Base-by-base conservation (phyloP, 305 asterid species). In the Fraxinus xanthoxyloides region DNA sequence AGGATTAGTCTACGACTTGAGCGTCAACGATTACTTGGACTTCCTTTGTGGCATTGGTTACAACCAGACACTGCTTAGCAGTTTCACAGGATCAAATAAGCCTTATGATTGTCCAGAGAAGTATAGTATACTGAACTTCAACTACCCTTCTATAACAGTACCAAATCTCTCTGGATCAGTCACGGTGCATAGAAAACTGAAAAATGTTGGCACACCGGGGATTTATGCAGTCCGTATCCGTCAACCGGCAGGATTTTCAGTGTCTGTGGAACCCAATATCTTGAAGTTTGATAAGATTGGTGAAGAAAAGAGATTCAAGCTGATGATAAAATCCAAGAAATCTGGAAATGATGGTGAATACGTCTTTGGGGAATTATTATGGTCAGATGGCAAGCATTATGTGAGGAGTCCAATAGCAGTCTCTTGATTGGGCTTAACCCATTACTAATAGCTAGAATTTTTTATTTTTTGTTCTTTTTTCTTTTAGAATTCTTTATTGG, bases 1-100 rank as follows among this genome's bases (percentile, higher is more conserved):
- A 0, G 97, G 98, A 2, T 67, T 95, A 63, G 97, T 95, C 40
- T 95, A 95, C 85, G 97, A 92, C 85, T 23, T 93, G 85, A 74
- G 67, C n/a, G 32, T 73, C 0, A 34, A 69, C 3, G 97, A 92
- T 79, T 89, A 94, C 70, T 40, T 89, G 34, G 85, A 93, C 80
- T 92, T 93, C 88, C 90, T 94, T 0, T 94, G 98, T 48, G 88
- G 89, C 4, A 12, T 81, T 17, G 95, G 95, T n/a, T 92, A 92
- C 78, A 90, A 87, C 86, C 43, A 86, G 35, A 84, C 90, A 0
- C 0, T 8, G n/a, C 30, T 93, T 48, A 7, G 43, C 0, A 5
- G 0, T 1, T 82, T 92, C 30, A 6, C 95, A 0, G 80, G 63
- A 0, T 2, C 54, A 67, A 30, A 67, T 5, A 13, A 67, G 13